These are phyloP conservation scores for Somion occarium DNA, from an alignment of 1,284 basidiomycete genomes.

Conservation along the genomic window DNA sequence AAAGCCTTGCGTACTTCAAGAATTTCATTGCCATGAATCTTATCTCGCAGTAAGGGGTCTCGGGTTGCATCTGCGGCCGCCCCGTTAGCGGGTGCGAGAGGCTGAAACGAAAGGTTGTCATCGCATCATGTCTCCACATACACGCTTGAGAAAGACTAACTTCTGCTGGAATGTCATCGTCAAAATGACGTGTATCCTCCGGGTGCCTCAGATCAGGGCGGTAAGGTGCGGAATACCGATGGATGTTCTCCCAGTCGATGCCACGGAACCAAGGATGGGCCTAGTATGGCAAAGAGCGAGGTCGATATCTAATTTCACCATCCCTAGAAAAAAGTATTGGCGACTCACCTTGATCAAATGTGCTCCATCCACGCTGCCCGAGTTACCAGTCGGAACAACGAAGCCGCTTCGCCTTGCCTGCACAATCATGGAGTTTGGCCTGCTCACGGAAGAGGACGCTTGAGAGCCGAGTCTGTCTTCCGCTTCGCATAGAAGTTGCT, in stretches of 20 bases:
- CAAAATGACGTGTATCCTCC: conserved; percentile 88
- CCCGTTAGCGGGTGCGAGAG: conserved; percentile 85
- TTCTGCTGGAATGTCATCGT: conserved; percentile 89
- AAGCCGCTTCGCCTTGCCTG: conserved; percentile 75
- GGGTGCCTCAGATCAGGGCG: conserved; percentile 75
- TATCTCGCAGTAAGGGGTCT: conserved; percentile 84
- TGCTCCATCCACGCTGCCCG: conserved; percentile 72
- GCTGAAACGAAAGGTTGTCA: conserved; percentile 39
- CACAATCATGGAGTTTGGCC: conserved; percentile 74
- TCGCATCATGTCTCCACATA: neutral
- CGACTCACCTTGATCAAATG: conserved; percentile 76
- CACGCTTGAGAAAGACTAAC: conserved; percentile 37
- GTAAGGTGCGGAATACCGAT: conserved; percentile 81
- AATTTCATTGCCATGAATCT: conserved; percentile 79
- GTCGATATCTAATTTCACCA: conserved; percentile 2
- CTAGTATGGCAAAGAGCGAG: conserved; percentile 32
- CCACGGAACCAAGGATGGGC: conserved; percentile 84
- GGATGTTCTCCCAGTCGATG: conserved; percentile 82
- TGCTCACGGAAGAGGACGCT: conserved; percentile 58
- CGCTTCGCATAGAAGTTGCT: conserved; percentile 86
- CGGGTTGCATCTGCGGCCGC: conserved; percentile 78
- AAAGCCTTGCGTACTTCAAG: conserved; percentile 88
- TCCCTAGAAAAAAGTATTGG: conserved; percentile 6
- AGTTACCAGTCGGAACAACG: conserved; percentile 41
- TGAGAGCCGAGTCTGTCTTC: conserved; percentile 89